Evolutionary conservation across 805 yeast genomes (phyloP), one percentile per base, ranked within the genome.

Genomic region (Yarrowia osloensis): DNA sequence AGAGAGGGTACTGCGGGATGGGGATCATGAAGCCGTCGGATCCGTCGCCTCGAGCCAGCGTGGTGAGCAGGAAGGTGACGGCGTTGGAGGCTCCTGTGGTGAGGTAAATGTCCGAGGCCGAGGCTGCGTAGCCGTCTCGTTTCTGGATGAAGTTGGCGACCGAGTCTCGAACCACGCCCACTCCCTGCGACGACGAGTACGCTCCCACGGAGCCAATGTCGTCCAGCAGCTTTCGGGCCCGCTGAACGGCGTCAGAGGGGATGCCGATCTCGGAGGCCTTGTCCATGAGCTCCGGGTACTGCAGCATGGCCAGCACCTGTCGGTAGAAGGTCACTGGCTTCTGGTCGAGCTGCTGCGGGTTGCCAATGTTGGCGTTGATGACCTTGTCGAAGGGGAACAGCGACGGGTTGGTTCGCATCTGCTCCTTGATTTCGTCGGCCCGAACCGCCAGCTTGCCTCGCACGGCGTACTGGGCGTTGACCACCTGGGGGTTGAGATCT

Each of bases 41-140:
- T 67, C 85, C 78, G 47, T 83, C 84, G 44, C 91, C 91, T 42
- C 81, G 77, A 4, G 95, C 83, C 21, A 95, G 78, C 31, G 93
- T 82, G 62, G 88, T 87, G 66, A 95, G 79, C 68, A 95, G 79
- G 72, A 89, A 86, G 66, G 86, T 82, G n/a, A 94, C 98, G 0
- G 97, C 98, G 26, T 93, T 85, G 13, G 98, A 93, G 1, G 99
- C 99, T 72, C 99, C 99, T 5, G 90, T 87, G 13, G 98, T 92
- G 71, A 96, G 82, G 75, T 86, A 95, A 67, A 95, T 88, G 72
- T 89, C 86, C 65, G 88, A 84, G 1, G 96, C 86, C 68, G 84
- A 78, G 2, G 97, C 82, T 13, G 81, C 78, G 74, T 77, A 85
- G 26, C 93, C 93, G 75, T 95, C 99, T 77, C 99, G 86, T 66